Evolutionary conservation across 495 filamentous ascomycete genomes (phyloP).

Genomic region (Penicillium maclennaniae): DNA sequence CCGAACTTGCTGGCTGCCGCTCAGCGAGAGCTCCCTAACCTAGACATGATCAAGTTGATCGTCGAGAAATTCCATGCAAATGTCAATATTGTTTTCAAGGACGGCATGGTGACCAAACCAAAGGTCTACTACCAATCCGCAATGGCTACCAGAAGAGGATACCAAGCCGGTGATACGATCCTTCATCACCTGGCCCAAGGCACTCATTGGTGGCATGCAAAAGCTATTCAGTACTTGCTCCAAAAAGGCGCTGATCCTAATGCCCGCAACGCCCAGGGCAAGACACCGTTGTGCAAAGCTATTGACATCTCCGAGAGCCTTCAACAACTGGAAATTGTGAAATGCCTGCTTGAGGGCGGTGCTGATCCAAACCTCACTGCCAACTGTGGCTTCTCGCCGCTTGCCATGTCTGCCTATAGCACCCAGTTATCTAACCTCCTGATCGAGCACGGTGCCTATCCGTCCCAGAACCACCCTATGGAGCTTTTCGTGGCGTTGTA

Average conservation of each 20-base stretch:
- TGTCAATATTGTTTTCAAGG: slow-evolving; percentile 22
- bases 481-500: slow-evolving; percentile 15
- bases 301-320: slow-evolving; percentile 13
- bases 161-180: slow-evolving; percentile 22
- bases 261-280: slow-evolving; percentile 26
- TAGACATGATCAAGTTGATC: slow-evolving; percentile 38
- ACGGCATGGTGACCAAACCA: slow-evolving; percentile 6
- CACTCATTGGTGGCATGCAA: slow-evolving; percentile 43
- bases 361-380: slow-evolving; percentile 36
- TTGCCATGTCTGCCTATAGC: slow-evolving; percentile 15
- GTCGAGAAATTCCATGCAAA: slow-evolving; percentile 38
- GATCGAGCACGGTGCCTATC: slow-evolving; percentile 15
- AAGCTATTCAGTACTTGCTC: slow-evolving; percentile 41
- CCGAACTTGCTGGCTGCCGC: slow-evolving; percentile 31
- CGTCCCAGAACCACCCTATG: slow-evolving; percentile 18
- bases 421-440: slow-evolving; percentile 12
- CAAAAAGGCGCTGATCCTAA: slow-evolving; percentile 39
- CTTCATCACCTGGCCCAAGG: slow-evolving; percentile 37
- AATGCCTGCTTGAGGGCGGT: slow-evolving; percentile 30
- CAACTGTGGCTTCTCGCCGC: slow-evolving; percentile 13
- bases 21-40: slow-evolving; percentile 33
- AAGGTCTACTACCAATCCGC: slow-evolving; percentile 10
- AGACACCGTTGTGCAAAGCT: slow-evolving; percentile 41
- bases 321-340: slow-evolving; percentile 20
- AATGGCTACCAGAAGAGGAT: slow-evolving; percentile 4